phyloP scores from a whole-genome alignment of 306 rosid genomes.

The Medicago lupulina region DNA sequence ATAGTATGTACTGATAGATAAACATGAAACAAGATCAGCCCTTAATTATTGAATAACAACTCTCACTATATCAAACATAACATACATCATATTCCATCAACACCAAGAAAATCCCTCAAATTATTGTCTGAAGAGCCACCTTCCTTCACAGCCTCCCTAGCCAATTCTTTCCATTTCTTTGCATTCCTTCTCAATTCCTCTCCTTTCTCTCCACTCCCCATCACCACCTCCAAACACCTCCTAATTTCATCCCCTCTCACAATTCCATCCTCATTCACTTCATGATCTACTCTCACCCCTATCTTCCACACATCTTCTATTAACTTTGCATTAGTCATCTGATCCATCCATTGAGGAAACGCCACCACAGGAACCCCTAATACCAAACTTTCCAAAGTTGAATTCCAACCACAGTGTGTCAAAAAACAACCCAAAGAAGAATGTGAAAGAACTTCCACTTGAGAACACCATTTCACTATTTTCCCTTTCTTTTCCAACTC shows the following conservation, averaged over 20 bases:
- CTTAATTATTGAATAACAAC: too few species aligned
- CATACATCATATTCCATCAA: too few species aligned
- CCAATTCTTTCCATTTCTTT: constrained; percentile 46
- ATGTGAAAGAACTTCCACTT: constrained; percentile 59
- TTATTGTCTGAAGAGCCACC: constrained; percentile 45
- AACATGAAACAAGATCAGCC: too few species aligned
- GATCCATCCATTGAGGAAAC: constrained; percentile 61
- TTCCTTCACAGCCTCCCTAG: constrained; percentile 44
- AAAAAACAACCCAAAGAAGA: constrained; percentile 55
- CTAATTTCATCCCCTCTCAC: constrained; percentile 37
- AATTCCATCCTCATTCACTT: constrained; percentile 38
- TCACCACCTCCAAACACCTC: constrained; percentile 55
- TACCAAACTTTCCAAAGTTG: constrained; percentile 51
- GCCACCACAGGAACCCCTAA: constrained; percentile 55
- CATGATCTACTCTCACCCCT: constrained; percentile 50
- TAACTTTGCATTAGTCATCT: constrained; percentile 59
- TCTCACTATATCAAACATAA: too few species aligned
- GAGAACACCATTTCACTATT: constrained; percentile 64
- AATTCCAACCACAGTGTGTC: constrained; percentile 69
- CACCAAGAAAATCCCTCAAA: too few species aligned
- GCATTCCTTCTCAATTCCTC: constrained; percentile 47
- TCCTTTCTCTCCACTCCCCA: constrained; percentile 49
- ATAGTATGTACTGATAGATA: too few species aligned
- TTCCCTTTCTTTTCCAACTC: constrained; percentile 48
- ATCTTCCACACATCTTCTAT: constrained; percentile 55